These are phyloP conservation scores for Schwanniomyces sp. DNA, from an alignment of 805 yeast species.

Conservation along the genomic window DNA sequence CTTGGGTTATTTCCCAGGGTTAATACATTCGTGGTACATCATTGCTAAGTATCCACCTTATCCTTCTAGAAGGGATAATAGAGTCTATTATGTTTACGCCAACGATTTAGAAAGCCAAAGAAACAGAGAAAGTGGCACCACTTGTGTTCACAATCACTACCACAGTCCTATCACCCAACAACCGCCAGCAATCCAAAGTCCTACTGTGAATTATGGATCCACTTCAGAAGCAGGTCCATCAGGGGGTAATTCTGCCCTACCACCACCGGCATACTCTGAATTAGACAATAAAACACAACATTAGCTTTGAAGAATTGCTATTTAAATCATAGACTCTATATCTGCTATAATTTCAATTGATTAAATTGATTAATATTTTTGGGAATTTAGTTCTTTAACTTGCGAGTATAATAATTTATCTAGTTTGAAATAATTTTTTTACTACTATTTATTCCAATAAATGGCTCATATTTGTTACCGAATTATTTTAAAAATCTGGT, in stretches of 20 bases:
- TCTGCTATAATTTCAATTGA: neutral
- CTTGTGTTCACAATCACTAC: constrained; percentile 17
- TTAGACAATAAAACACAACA: constrained; percentile 14
- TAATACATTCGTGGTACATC: constrained; percentile 50
- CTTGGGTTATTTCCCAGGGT: constrained; percentile 52
- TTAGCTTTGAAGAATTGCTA: neutral
- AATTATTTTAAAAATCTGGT: too few relatives aligned
- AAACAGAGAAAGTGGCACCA: constrained; percentile 4
- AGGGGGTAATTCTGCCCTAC: constrained; percentile 4
- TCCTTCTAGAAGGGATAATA: constrained; percentile 19
- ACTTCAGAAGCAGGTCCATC: constrained; percentile 13
- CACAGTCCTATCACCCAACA: constrained; percentile 7
- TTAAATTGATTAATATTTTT: neutral
- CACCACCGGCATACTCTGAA: constrained; percentile 35
- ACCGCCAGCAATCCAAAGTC: constrained; percentile 7
- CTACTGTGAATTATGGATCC: constrained; percentile 9
- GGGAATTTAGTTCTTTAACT: neutral
- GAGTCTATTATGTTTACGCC: constrained; percentile 34
- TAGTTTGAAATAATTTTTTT: neutral
- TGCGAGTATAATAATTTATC: neutral
- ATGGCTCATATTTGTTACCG: too few relatives aligned
- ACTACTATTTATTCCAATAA: too few relatives aligned
- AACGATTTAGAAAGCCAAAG: constrained; percentile 33
- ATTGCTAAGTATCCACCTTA: constrained; percentile 48
- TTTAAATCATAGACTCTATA: neutral